Evolutionary conservation across 371 early-diverging fungal genomes (phyloP).

Genomic region (Mucor plumbeus): DNA sequence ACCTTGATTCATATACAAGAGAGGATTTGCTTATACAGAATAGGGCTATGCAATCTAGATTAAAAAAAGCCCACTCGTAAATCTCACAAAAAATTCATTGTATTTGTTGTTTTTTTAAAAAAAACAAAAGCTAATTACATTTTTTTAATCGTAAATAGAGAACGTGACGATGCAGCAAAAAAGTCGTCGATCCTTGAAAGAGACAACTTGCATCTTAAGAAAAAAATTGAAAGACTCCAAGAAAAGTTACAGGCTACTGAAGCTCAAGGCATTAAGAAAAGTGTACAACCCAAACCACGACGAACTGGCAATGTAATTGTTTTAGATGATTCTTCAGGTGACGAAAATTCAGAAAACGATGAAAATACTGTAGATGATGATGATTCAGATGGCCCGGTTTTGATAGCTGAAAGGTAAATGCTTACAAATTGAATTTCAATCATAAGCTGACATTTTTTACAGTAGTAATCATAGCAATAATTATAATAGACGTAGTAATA

Average conservation of each 20-base stretch:
- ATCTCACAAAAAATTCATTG: neutral
- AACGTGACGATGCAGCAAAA: slow-evolving; percentile 3
- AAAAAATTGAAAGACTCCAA: neutral
- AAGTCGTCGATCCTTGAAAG: neutral
- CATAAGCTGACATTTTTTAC: neutral
- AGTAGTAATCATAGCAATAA: neutral
- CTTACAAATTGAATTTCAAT: neutral
- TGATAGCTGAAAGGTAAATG: neutral
- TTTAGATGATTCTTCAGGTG: neutral
- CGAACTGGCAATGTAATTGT: neutral
- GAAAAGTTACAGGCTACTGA: neutral
- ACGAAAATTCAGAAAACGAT: neutral
- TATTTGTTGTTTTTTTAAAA: neutral
- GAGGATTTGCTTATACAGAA: slow-evolving; percentile 2
- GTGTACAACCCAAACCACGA: neutral
- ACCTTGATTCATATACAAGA: neutral
- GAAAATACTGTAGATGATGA: neutral
- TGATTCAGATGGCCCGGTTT: neutral
- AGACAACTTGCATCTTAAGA: neutral
- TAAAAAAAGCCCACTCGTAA: slow-evolving; percentile 4
- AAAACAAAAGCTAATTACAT: neutral
- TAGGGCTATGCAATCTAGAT: slow-evolving; percentile 5
- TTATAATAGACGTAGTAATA: too few relatives aligned
- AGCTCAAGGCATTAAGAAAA: neutral
- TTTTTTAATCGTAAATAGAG: neutral